These are phyloP conservation scores for Penicillium frequentans DNA, from an alignment of 2,329 filamentous ascomycete genomes.

Conservation along the genomic window DNA sequence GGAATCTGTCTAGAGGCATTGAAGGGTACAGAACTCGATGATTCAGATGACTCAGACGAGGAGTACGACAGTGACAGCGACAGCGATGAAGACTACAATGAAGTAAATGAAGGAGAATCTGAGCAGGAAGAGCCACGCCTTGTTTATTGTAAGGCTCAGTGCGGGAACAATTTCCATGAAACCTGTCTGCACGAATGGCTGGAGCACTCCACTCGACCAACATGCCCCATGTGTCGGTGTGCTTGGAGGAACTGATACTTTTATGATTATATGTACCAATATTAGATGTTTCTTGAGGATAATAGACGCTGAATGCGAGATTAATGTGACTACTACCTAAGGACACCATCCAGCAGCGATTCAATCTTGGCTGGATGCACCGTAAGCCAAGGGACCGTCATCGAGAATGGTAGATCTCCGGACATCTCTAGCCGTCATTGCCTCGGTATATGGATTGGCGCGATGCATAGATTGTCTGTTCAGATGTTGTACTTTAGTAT, in stretches of 20 bases:
- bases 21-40: not conserved
- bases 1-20: not conserved
- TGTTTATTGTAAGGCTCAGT: not conserved
- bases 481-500: not conserved
- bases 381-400: slow-evolving; percentile 20
- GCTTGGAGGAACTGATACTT: not conserved
- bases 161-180: not conserved
- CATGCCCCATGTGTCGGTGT: not conserved
- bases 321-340: not conserved
- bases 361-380: slow-evolving; percentile 21
- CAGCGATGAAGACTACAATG: not conserved
- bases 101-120: too few relatives aligned
- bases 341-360: not conserved
- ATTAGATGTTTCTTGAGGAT: not conserved
- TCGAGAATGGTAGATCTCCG: slow-evolving; percentile 28
- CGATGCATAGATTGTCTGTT: slow-evolving; percentile 29
- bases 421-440: slow-evolving; percentile 28
- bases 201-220: not conserved
- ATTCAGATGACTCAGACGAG: not conserved
- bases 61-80: not conserved
- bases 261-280: too few relatives aligned
- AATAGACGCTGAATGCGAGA: not conserved
- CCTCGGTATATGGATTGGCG: slow-evolving; percentile 25
- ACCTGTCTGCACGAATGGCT: not conserved
- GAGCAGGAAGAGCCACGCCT: not conserved